These are phyloP conservation scores for Monsonia emarginata DNA, from an alignment of 441 rosid species.

Conservation along the genomic window DNA sequence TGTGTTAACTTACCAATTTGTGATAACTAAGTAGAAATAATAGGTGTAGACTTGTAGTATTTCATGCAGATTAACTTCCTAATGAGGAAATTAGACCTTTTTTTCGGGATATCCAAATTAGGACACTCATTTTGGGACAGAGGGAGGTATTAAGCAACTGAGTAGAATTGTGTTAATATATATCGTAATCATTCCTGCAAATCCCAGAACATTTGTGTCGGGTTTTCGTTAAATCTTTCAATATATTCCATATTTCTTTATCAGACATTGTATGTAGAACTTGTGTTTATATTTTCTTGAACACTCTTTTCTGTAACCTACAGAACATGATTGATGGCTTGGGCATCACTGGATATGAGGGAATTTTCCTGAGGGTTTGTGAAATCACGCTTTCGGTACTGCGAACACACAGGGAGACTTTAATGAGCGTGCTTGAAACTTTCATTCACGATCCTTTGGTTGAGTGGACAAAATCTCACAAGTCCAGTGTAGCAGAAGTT, in stretches of 20 bases:
- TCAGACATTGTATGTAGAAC: background rate
- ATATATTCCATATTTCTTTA: background rate
- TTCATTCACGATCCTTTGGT: slow-evolving; percentile 98
- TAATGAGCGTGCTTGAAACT: slow-evolving; percentile 96
- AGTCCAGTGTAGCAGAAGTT: slow-evolving; percentile 93
- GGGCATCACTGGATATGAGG: slow-evolving; percentile 97
- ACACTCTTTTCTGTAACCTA: slow-evolving; percentile 15
- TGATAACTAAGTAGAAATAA: no score
- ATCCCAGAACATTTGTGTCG: no score
- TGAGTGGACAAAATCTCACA: slow-evolving; percentile 98
- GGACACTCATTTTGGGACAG: no score
- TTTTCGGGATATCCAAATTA: background rate
- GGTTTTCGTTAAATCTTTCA: no score
- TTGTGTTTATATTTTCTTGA: slow-evolving; percentile 12
- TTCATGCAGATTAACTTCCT: no score
- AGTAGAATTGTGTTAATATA: no score
- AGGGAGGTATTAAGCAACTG: no score
- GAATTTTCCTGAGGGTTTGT: slow-evolving; percentile 73
- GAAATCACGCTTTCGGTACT: slow-evolving; percentile 90
- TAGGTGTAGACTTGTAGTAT: no score
- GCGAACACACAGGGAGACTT: slow-evolving; percentile 83
- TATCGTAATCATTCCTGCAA: no score
- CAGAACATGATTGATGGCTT: slow-evolving; percentile 99
- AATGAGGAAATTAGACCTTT: no score
- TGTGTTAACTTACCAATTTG: no score